Evolutionary conservation across 306 rosid genomes (phyloP).

Genomic region (Citrullus mucosospermus): DNA sequence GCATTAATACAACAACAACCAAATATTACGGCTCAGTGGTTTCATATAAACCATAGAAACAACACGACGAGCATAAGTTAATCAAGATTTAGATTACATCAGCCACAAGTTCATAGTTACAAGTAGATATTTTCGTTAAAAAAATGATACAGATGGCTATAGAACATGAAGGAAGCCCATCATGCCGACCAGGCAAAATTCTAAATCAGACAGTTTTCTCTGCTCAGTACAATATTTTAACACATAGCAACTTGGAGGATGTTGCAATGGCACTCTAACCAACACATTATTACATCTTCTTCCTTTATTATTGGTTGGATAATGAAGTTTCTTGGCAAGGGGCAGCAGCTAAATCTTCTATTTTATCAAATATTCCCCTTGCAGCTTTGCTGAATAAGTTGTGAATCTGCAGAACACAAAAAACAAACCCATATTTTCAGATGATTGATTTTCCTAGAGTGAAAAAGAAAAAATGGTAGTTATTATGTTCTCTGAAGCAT

Average conservation of each 20-base stretch:
- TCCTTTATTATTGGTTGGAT: neutral
- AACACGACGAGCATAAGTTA: neutral
- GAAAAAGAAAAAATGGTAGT: neutral
- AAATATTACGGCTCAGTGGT: too few relatives aligned
- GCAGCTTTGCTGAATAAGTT: slow-evolving; percentile 66
- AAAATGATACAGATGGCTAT: neutral
- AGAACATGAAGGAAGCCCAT: neutral
- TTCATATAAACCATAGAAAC: neutral
- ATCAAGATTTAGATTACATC: neutral
- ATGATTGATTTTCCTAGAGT: neutral
- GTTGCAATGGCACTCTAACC: neutral
- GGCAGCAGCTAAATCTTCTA: slow-evolving; percentile 20
- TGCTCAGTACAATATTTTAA: neutral
- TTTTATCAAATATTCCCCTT: slow-evolving; percentile 37
- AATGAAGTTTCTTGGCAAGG: slow-evolving; percentile 5
- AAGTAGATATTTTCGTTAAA: neutral
- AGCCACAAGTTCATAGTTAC: neutral
- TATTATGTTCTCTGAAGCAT: neutral
- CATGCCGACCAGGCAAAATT: neutral
- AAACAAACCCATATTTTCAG: neutral
- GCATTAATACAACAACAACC: too few relatives aligned
- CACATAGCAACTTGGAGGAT: neutral
- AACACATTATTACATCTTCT: neutral
- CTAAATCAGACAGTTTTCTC: neutral
- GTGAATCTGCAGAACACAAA: slow-evolving; percentile 28